Evolutionary conservation across 148 eudicot species (phyloP).

Genomic region (Dianthus caryophyllus): DNA sequence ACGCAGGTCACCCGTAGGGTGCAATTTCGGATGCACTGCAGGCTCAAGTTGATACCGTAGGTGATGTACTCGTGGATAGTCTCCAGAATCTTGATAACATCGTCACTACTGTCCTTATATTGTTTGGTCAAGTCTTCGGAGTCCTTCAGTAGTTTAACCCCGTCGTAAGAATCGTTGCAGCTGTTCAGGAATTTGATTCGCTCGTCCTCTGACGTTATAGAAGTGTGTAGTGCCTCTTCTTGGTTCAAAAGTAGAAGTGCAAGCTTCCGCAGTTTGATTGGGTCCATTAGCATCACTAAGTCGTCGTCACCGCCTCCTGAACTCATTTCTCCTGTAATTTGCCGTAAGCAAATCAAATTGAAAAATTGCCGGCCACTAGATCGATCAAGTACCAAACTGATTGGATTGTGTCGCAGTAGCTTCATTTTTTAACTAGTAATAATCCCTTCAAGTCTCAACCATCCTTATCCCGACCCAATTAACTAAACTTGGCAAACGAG

Average conservation of each 20-base stretch:
- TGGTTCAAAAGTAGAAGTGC: background rate
- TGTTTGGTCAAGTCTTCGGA: background rate
- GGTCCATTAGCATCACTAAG: too few relatives aligned
- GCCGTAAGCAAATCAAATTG: too few relatives aligned
- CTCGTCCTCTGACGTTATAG: background rate
- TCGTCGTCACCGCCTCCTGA: too few relatives aligned
- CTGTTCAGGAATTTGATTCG: background rate
- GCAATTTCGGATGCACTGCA: constrained; percentile 2
- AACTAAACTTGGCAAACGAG: too few relatives aligned
- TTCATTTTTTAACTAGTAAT: too few relatives aligned
- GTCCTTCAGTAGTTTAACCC: background rate
- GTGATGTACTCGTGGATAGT: background rate
- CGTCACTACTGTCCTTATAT: background rate
- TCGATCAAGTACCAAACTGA: too few relatives aligned
- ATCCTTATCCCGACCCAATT: too few relatives aligned
- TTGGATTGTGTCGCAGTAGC: too few relatives aligned
- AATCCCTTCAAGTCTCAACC: too few relatives aligned
- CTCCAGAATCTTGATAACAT: background rate
- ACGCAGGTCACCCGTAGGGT: background rate
- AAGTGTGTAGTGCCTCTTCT: background rate
- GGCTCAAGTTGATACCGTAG: background rate
- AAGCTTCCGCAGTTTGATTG: too few relatives aligned
- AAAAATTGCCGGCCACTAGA: too few relatives aligned
- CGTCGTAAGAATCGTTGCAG: background rate
- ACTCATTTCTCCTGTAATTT: too few relatives aligned